Percentiles rank a stretch among this genome's conserved stretches.
These are phyloP conservation scores for Neofusicoccum sp. DNA, from an alignment of 2,329 filamentous ascomycete species.

Conservation along the genomic window DNA sequence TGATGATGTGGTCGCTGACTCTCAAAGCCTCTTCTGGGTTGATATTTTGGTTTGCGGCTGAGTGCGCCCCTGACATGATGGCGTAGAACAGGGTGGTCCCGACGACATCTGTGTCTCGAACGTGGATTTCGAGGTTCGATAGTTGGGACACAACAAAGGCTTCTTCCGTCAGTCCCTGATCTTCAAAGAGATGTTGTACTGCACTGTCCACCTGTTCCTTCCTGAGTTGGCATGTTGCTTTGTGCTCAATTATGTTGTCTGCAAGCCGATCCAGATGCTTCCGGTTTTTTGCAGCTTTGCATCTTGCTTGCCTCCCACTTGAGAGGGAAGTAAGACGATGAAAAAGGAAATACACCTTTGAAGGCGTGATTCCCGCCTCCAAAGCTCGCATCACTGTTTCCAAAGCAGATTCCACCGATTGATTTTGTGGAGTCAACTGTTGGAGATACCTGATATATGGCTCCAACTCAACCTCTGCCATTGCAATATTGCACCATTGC, in stretches of 20 bases:
- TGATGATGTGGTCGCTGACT: neutral
- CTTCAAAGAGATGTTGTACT: neutral
- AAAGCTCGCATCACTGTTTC: neutral
- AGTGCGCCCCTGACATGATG: constrained; percentile 20
- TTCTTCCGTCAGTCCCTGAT: neutral
- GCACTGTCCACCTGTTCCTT: neutral
- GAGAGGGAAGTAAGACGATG: neutral
- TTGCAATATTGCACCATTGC: constrained; percentile 15
- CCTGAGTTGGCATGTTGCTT: neutral
- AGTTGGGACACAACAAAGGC: constrained; percentile 21
- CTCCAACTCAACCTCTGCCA: neutral
- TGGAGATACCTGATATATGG: neutral
- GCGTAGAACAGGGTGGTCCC: constrained; percentile 24
- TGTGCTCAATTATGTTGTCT: neutral
- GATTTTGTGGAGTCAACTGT: neutral
- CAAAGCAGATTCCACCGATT: neutral
- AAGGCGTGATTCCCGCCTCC: neutral
- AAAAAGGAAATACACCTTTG: neutral
- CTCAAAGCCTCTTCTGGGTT: neutral
- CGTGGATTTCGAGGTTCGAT: constrained; percentile 16
- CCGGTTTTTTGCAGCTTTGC: neutral
- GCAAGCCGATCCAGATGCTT: neutral
- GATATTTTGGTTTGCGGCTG: neutral
- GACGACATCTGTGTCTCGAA: constrained; percentile 20
- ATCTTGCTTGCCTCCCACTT: neutral